Base-by-base conservation (phyloP, 2,329 filamentous ascomycete genomes). In the Fusarium proliferatum region DNA sequence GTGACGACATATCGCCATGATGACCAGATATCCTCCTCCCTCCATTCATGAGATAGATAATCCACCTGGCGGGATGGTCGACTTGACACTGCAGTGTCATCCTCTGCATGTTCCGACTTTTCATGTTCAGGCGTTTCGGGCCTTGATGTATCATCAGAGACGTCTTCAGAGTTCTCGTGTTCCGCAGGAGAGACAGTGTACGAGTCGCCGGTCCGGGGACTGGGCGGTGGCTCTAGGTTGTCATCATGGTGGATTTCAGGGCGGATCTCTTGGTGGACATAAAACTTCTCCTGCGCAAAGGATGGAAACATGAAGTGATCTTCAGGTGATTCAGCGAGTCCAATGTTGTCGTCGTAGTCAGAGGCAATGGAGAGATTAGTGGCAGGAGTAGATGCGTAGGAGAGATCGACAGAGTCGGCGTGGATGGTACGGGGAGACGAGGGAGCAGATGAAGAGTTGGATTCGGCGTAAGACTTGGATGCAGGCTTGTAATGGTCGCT, bases 21-120 rank as follows among this genome's bases (percentile, higher is more conserved):
- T 10, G 94, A 92, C 95, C 95, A 98, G 33, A 98, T 97, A 82
- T 99, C 96, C 82, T 98, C 95, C 82, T 98, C 95, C 72, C 89
- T 91, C 94, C 96, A 97, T 70, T 96, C 91, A 80, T 98, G 94
- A 23, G 95, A 97, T 52, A 98, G 88, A 80, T 97, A 97, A 83
- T 97, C 95, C n/a, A 97, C 95, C 83, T 97, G 94, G 73, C 94
- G 88, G 51, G 95, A 95, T 4, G 94, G 94, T 78, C 93, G 90
- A 39, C 87, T 87, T 71, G 91, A 89, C 42, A 97, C 87, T 16
- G 92, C 92, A 15, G 91, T 93, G 81, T 97, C 95, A 76, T 97
- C 95, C 74, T 93, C 92, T 13, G 93, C 92, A 38, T 91, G 88
- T 51, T 91, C 88, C 13, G 83, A 69, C 23, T 69, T 69, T 53